Evolutionary conservation across 2,329 filamentous ascomycete genomes (phyloP), one percentile per base, ranked within the genome.

Genomic region (Pleomassaria siparia): DNA sequence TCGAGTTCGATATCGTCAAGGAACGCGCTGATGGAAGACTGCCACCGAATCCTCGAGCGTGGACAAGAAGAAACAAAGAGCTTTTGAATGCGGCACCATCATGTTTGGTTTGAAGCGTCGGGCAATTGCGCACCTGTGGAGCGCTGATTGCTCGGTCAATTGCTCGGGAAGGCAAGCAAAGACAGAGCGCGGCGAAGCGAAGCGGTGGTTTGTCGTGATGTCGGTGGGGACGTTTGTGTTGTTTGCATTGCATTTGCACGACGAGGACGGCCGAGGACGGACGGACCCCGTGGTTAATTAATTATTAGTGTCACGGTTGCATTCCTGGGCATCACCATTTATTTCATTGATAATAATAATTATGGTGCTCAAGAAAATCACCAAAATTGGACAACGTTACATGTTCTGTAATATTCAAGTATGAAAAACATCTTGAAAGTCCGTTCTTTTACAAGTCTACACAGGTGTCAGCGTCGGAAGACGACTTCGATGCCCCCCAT

Each of bases 111-210:
- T 46, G 44, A 32, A 32, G 47, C 35, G 44, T 41, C 44, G 51
- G n/a, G 47, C 49, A 54, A 55, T 56, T 54, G 53, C 53, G 55
- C 53, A 60, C 54, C 56, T 60, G 49, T 43, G 48, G 45, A 46
- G 40, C 32, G 47, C 50, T 55, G 61, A 57, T 67, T 66, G 63
- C 63, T 64, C 55, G 50, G 33, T 46, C 43, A 51, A 49, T 62
- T 58, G 52, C 51, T 48, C 58, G 47, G 56, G 49, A 53, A 44
- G 49, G 44, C 30, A 46, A 46, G 43, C 40, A 55, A 30, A 18
- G 44, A 41, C 29, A 36, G 45, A 41, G 30, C 46, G n/a, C n/a
- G n/a, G n/a, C n/a, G n/a, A n/a, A n/a, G n/a, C n/a, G n/a, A 48
- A 53, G 54, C 43, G 35, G 3, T 48, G 44, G 42, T 47, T n/a